Evolutionary conservation across 2,329 filamentous ascomycete species (phyloP), one percentile per base, ranked within the genome.

Genomic region (Macrophomina phaseolina): DNA sequence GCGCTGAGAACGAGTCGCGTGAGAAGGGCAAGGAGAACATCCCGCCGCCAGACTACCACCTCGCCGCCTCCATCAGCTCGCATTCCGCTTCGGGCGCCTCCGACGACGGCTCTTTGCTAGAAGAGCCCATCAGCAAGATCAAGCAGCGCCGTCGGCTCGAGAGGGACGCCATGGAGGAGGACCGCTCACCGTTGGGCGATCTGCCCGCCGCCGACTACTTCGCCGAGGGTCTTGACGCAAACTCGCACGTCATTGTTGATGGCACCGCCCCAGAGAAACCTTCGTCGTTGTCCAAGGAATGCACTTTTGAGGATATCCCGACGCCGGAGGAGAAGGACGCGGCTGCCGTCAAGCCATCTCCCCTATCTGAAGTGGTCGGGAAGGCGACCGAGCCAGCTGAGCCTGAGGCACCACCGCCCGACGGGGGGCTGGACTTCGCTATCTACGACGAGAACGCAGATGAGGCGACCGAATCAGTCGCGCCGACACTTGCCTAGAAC

Each of bases 11-110:
- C 67, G 74, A 77, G 38, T 86, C 91, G 70, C 85, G 87, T 53
- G 79, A 81, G 67, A 84, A 88, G 38, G 91, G 93, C 74, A 99
- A 99, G 83, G 94, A 99, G 82, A 99, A 99, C 75, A 88, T 97
- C 18, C 91, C 94, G 4, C 94, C 94, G 5, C 78, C 79, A 1
- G 81, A 80, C 63, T 83, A 76, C 52, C 36, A 65, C 34, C 62
- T 58, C 16, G 14, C 40, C 30, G 32, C 53, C 23, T 56, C 30
- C 23, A 55, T 40, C 45, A 64, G 34, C 9, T 61, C 64, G 23
- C 23, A 23, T 23, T 23, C 23, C 23, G 23, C 23, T 34, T 42
- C 53, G 4, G 40, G 71, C 12, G 66, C 69, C 49, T 53, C 71
- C 0, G 74, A 73, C 63, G 58, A 23, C 71, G 6, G 68, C 66